A percentile compares a stretch with the other conserved stretches of the same genome.
Conservation (phyloP, 2,329 filamentous ascomycete genomes). For the Paecilomyces sp. region DNA sequence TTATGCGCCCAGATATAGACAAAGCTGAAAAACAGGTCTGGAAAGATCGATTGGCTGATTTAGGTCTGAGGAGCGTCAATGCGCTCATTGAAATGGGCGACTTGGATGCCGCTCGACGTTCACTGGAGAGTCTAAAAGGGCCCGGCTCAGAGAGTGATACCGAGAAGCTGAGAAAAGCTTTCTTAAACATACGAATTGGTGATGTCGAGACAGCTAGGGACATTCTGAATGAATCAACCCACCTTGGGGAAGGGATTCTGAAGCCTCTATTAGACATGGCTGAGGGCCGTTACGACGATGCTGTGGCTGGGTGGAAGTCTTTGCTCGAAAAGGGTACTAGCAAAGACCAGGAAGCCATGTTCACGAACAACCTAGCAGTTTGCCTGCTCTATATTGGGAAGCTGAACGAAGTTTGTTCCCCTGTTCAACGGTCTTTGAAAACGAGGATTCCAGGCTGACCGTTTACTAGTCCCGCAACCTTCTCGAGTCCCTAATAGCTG, state of each 20-base stretch:
- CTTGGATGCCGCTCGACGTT: conserved; percentile 66
- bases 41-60: conserved; percentile 64
- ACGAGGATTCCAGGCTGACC: conserved; percentile 1
- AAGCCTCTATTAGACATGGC: conserved; percentile 69
- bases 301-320: conserved; percentile 54
- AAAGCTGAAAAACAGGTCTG: conserved; percentile 58
- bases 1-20: conserved; percentile 45
- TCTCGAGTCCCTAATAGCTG: conserved; percentile 59
- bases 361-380: conserved; percentile 75
- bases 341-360: conserved; percentile 55
- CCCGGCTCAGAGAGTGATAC: conserved; percentile 20
- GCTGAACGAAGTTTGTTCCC: conserved; percentile 57
- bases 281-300: conserved; percentile 62
- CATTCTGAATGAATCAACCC: conserved; percentile 38
- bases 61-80: conserved; percentile 60
- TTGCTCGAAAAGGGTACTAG: conserved; percentile 42
- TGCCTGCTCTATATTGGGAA: conserved; percentile 74
- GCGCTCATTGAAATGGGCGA: conserved; percentile 65
- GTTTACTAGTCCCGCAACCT: conserved; percentile 52
- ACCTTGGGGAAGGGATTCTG: conserved; percentile 33
- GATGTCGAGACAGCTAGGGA: conserved; percentile 61
- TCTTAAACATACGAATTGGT: conserved; percentile 73
- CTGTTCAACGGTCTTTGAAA: not conserved
- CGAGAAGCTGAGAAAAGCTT: conserved; percentile 40
- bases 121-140: conserved; percentile 55